Evolutionary conservation across 192 early-diverging fungal species (phyloP).

Genomic region (Backusella sp.): DNA sequence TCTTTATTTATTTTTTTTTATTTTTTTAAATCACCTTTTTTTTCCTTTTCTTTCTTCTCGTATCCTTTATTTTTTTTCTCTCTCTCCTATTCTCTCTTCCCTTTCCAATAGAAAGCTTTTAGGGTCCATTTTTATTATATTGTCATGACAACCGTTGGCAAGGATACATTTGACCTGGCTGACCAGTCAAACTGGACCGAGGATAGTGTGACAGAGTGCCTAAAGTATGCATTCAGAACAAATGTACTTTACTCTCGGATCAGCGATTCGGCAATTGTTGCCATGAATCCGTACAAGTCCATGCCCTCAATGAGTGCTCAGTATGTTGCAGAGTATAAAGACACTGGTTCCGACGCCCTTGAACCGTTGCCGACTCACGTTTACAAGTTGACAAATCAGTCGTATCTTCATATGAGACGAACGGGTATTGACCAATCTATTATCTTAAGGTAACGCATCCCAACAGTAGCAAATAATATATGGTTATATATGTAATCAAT

Average conservation of each 20-base stretch:
- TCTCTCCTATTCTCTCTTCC: neutral
- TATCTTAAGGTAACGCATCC: constrained; percentile 28
- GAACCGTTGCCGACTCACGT: constrained; percentile 65
- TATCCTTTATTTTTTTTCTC: constrained; percentile 3
- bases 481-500: constrained; percentile 10
- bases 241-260: constrained; percentile 52
- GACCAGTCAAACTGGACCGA: constrained; percentile 30
- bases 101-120: neutral
- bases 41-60: neutral
- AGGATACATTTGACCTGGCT: constrained; percentile 16
- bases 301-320: constrained; percentile 56
- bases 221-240: constrained; percentile 54
- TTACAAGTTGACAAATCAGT: constrained; percentile 70
- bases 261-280: constrained; percentile 58
- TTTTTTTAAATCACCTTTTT: neutral
- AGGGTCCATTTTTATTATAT: neutral
- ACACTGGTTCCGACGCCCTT: constrained; percentile 44
- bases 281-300: constrained; percentile 59
- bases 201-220: constrained; percentile 42
- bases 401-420: constrained; percentile 78
- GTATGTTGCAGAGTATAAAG: constrained; percentile 68
- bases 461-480: neutral
- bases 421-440: constrained; percentile 62
- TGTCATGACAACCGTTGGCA: neutral
- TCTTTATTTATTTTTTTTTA: too few species aligned